Base-by-base conservation (phyloP, 2,329 filamentous ascomycete genomes). In the Pseudogymnoascus pannorum region DNA sequence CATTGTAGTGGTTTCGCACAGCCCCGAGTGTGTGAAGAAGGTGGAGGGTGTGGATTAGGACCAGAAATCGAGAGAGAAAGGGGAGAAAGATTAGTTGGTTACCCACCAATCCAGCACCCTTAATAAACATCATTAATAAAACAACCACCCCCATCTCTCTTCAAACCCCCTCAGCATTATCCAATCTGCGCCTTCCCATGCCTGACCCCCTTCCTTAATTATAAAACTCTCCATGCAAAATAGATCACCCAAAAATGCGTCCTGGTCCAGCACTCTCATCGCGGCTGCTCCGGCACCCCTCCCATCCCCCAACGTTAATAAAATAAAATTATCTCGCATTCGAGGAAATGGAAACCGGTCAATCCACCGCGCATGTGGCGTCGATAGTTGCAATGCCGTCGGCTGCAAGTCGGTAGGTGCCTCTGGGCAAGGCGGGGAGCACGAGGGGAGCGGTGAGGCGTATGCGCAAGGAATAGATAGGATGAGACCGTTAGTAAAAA, bases 401-500 rank as follows among this genome's bases (percentile, higher is more conserved):
- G 66, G 66, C 12, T 59, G 60, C 11, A 67, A 48, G 1, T 60
- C 40, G 1, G 33, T 20, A 6, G 66, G 66, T 2, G 62, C 36
- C 18, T 61, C 16, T 11, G 58, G 16, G 18, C 26, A 54, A 6
- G 24, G 16, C 3, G 59, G 54, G 18, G 59, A 59, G 11, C 7
- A 22, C 9, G 63, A 63, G 29, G 40, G 29, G 44, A 31, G 4
- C 54, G 48, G 36, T 8, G 31, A 36, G 38, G 24, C 5, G 59
- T 62, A 6, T 24, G 54, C 36, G 20, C 66, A 67, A 9, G 64
- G 26, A 2, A 67, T 33, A 16, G 63, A 62, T 2, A 66, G 44
- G 11, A 66, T 44, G 11, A 62, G n/a, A 18, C 66, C 63, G 24
- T 67, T 66, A 33, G 60, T 61, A 29, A 62, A 64, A 3, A 66